Conservation (phyloP, 164 flowering plant species). For the Magnolia officinalis region DNA sequence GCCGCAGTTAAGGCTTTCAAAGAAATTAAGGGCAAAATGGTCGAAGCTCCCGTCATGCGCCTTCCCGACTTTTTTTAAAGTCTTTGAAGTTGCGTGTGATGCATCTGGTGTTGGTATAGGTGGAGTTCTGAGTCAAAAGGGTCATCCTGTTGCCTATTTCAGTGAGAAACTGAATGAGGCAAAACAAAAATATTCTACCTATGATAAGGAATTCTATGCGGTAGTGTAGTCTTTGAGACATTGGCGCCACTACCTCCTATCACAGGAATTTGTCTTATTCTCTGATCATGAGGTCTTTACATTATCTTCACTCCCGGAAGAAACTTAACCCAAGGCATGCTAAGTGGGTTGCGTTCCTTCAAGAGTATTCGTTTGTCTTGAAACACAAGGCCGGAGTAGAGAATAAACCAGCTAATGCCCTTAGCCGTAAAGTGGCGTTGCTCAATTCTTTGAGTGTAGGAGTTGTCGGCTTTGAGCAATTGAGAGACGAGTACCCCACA, state of each 20-base stretch:
- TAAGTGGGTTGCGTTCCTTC: constrained; percentile 5
- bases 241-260: background rate
- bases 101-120: too few species aligned
- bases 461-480: background rate
- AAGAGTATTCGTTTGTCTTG: constrained; percentile 4
- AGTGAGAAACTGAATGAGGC: background rate
- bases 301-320: constrained; percentile 1
- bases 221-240: background rate
- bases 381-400: background rate
- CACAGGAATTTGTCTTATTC: background rate
- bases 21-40: too few species aligned
- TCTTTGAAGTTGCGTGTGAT: too few species aligned
- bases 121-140: background rate
- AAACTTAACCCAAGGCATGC: background rate
- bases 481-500: background rate
- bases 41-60: too few species aligned
- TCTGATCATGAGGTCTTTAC: background rate
- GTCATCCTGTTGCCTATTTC: background rate
- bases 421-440: background rate
- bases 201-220: too few species aligned
- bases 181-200: background rate
- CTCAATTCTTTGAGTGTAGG: background rate
- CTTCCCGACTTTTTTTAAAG: too few species aligned
- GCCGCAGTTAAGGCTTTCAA: too few species aligned
- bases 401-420: background rate